Percentiles rank a stretch among this genome's conserved stretches.
These are phyloP conservation scores for Pseudoperonospora humuli DNA, from an alignment of 352 stramenopile genomes.

Conservation along the genomic window DNA sequence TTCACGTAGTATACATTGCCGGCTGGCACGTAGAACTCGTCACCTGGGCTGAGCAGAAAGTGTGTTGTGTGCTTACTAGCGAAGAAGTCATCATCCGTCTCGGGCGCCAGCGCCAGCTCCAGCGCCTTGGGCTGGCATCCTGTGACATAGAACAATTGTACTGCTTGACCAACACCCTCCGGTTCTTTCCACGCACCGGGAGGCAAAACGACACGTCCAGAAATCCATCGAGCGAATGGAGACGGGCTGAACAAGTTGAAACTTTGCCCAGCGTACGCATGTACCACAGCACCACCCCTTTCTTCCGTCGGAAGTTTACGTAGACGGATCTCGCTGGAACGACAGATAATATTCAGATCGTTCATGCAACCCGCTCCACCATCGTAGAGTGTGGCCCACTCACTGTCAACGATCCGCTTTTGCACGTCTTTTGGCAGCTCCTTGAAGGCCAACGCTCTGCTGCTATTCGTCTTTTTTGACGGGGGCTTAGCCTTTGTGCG, in stretches of 20 bases:
- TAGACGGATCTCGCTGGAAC: conserved; percentile 60
- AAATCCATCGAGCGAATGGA: conserved; percentile 83
- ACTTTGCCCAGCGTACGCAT: conserved; percentile 72
- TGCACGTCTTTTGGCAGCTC: conserved; percentile 46
- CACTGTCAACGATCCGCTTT: conserved; percentile 49
- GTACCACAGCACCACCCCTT: conserved; percentile 34
- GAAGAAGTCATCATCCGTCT: conserved; percentile 78
- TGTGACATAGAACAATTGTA: conserved; percentile 93
- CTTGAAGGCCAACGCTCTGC: conserved; percentile 25
- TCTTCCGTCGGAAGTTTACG: conserved; percentile 57
- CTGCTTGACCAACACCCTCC: conserved; percentile 89
- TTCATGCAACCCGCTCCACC: conserved; percentile 44
- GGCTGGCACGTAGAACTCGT: conserved; percentile 95
- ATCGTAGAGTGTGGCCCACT: conserved; percentile 75
- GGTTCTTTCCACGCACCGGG: conserved; percentile 92
- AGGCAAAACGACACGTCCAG: conserved; percentile 87
- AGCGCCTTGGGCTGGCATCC: conserved; percentile 77
- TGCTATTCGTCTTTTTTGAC: conserved; percentile 32
- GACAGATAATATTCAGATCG: conserved; percentile 77
- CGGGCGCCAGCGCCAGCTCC: conserved; percentile 63
- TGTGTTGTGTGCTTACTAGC: conserved; percentile 87
- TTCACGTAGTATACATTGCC: conserved; percentile 95
- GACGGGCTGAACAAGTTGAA: conserved; percentile 74
- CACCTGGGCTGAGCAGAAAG: conserved; percentile 89
- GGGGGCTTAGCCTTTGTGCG: conserved; percentile 32